Conservation (phyloP, 805 yeast species). For the Pichia cephalocereana region DNA sequence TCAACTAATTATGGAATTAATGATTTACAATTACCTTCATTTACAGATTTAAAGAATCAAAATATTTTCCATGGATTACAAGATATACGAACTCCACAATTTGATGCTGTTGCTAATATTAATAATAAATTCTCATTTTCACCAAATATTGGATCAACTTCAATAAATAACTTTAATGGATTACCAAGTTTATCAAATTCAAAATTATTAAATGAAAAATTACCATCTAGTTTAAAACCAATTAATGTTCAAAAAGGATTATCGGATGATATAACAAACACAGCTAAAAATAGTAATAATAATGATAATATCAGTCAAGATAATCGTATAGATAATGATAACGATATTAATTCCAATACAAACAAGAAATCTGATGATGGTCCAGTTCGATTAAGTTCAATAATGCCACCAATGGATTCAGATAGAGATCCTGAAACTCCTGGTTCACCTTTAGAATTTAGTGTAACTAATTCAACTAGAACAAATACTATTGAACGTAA, state of each 20-base stretch:
- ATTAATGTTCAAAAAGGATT: no score
- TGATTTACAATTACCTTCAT: constrained; percentile 8
- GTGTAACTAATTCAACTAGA: constrained; percentile 5
- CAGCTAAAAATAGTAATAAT: no score
- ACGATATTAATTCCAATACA: no score
- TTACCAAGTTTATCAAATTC: no score
- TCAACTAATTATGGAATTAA: not conserved
- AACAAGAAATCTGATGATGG: not conserved
- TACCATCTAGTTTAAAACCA: no score
- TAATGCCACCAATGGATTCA: not conserved
- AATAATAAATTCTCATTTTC: constrained; percentile 1
- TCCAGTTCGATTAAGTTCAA: not conserved
- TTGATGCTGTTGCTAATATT: not conserved
- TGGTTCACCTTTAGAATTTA: constrained; percentile 10
- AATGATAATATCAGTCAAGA: no score
- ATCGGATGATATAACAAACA: no score
- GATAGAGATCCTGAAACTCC: constrained; percentile 4
- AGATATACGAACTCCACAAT: constrained; percentile 3
- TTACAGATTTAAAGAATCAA: constrained; percentile 7
- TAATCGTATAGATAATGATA: no score
- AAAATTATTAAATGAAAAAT: no score
- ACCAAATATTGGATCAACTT: not conserved
- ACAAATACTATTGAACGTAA: constrained; percentile 1
- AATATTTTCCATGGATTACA: not conserved
- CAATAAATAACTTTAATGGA: no score